Base-by-base conservation (phyloP, 805 yeast species). In the Allodekkera sacchari region DNA sequence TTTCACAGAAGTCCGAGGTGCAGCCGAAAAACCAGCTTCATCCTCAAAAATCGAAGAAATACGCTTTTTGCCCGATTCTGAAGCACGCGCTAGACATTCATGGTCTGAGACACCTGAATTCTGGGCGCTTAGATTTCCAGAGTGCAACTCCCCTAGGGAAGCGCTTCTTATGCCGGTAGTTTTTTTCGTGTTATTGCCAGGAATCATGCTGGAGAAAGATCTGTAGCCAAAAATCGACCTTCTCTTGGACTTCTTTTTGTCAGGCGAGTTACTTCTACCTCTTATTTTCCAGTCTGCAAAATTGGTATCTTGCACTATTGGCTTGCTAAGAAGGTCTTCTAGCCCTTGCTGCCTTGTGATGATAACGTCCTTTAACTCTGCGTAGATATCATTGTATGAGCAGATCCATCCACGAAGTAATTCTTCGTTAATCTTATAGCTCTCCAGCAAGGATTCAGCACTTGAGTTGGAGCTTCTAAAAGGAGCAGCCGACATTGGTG, bases 401-500 rank as follows among this genome's bases (percentile, higher is more conserved):
- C 39, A 45, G 9, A 55, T 53, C 59, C 58, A 53, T 28, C 39
- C 35, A 14, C 34, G 33, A 10, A 55, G 34, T 2, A 55, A 27
- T 18, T 34, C 38, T 38, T 55, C 60, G 38, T 53, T 53, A 6
- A 38, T 33, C 22, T 42, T 51, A 31, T 53, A 55, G 21, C 39
- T 44, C 17, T 44, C 47, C 25, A 53, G 39, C 18, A 52, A 32
- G 33, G 51, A 47, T 16, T 53, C 57, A 2, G 58, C 43, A 25
- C 47, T 43, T 6, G 38, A 32, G 27, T 27, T 39, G 17, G 37
- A 31, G 12, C 31, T 37, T 15, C 27, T 22, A 22, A 31, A 26
- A 7, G 38, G 28, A 26, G 30, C 19, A 5, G 14, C 27, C 18
- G 37, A 34, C 12, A 39, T 40, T 33, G 40, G 34, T 17, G 37